Evolutionary conservation across 371 early-diverging fungal genomes (phyloP), one percentile per base, ranked within the genome.

Genomic region (Syncephalis plumigaleata): DNA sequence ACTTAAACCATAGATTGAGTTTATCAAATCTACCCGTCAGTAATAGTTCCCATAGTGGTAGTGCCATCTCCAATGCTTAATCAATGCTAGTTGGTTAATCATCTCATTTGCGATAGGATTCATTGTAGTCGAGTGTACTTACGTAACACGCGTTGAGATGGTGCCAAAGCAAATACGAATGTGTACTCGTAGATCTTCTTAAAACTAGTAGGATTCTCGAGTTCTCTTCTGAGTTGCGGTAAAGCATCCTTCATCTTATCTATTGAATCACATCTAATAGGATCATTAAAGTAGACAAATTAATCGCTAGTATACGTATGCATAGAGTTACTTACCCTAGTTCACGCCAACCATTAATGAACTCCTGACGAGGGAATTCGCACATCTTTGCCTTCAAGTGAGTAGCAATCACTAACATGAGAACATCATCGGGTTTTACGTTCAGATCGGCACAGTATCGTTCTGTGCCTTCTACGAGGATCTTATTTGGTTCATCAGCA

Each of bases 101-200:
- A 13, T 42, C 21, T 18, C 20, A 18, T 37, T 8, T n/a, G 11
- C 13, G 21, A 25, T 18, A 23, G 16, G 15, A n/a, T n/a, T n/a
- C 9, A 13, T 7, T 45, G 24, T 24, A 44, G 42, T 15, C 20
- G n/a, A 22, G 36, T 40, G 11, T 18, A 20, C 39, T 27, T 37
- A 56, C 17, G 17, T 39, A 39, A 16, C 4, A 48, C 15, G 18
- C 45, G 23, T 11, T 31, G 31, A 31, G 31, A 4, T 7, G 31
- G 31, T 31, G 31, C 31, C 11, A 5, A 24, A 27, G 26, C 84
- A 56, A 82, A 77, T 16, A 64, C 55, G 57, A 87, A 90, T 4
- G 84, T 70, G 61, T 75, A 90, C 37, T 67, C 63, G 52, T 90
- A 87, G n/a, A 90, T 64, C 18, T 73, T 69, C 59, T 68, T 76